A percentile compares a stretch with the other conserved stretches of the same genome.
These are phyloP conservation scores for Isatis tinctoria DNA, from an alignment of 345 rosid genomes.

Conservation along the genomic window DNA sequence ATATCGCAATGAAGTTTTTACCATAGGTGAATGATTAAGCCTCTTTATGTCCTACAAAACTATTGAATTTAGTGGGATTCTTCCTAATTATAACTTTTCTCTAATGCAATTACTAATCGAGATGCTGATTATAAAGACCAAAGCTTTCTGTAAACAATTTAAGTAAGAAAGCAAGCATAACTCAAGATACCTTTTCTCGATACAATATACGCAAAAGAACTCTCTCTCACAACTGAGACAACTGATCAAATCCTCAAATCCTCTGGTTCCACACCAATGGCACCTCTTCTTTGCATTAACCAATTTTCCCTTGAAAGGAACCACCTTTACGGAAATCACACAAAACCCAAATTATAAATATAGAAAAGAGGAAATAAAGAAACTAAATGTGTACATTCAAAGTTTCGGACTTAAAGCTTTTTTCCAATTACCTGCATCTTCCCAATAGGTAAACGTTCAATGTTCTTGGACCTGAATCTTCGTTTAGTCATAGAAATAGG, in stretches of 20 bases:
- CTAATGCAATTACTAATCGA: neutral
- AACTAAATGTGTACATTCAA: neutral
- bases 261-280: conserved; percentile 77
- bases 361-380: neutral
- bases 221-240: conserved; percentile 68
- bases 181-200: conserved; percentile 47
- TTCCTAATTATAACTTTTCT: neutral
- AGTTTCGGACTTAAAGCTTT: neutral
- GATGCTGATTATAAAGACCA: neutral
- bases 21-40: neutral
- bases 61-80: neutral
- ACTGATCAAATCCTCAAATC: conserved; percentile 46
- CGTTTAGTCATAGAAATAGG: conserved; percentile 40
- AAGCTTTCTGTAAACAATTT: neutral
- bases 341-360: neutral
- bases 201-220: conserved; percentile 73
- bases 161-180: conserved; percentile 1
- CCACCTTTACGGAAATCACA: conserved; percentile 37
- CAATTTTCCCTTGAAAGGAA: conserved; percentile 54
- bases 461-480: conserved; percentile 78
- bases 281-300: conserved; percentile 65
- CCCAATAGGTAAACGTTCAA: conserved; percentile 70
- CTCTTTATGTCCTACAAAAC: conserved; percentile 12
- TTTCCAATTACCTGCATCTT: conserved; percentile 49
- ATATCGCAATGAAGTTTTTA: neutral